phyloP scores from a whole-genome alignment of 192 early-diverging fungal genomes.

The Coemansia sp. region DNA sequence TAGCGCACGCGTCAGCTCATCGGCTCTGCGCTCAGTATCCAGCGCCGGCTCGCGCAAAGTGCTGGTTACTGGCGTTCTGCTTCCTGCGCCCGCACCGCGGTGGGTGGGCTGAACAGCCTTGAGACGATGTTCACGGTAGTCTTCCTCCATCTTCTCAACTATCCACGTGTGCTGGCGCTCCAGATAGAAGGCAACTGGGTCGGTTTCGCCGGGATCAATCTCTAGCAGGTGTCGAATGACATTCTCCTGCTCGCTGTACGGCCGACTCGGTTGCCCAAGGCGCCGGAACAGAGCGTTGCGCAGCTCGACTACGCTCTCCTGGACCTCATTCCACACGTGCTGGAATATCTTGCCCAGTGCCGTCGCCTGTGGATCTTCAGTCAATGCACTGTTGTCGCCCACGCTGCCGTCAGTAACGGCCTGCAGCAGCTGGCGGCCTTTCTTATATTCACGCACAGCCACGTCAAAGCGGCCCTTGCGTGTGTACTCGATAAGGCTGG shows the following conservation, averaged over 20 bases:
- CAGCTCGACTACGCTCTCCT: slow-evolving; percentile 73
- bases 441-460: slow-evolving; percentile 94
- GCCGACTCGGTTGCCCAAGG: slow-evolving; percentile 71
- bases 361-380: slow-evolving; percentile 27
- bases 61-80: slow-evolving; percentile 6
- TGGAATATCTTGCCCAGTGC: slow-evolving; percentile 80
- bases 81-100: background rate
- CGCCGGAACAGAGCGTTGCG: slow-evolving; percentile 73
- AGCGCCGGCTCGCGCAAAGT: slow-evolving; percentile 6
- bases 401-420: slow-evolving; percentile 49
- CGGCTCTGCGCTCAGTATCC: slow-evolving; percentile 35
- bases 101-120: slow-evolving; percentile 35
- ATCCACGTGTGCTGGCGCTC: slow-evolving; percentile 88
- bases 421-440: slow-evolving; percentile 81
- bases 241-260: slow-evolving; percentile 87
- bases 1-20: slow-evolving; percentile 45
- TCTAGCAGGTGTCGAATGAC: slow-evolving; percentile 71
- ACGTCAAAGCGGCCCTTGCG: slow-evolving; percentile 85
- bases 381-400: slow-evolving; percentile 10
- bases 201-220: slow-evolving; percentile 65
- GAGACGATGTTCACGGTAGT: slow-evolving; percentile 61
- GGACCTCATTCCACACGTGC: slow-evolving; percentile 91
- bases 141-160: slow-evolving; percentile 68
- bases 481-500: slow-evolving; percentile 78
- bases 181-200: slow-evolving; percentile 88